Evolutionary conservation across 805 yeast genomes (phyloP).

Genomic region (Spathaspora girioi): DNA sequence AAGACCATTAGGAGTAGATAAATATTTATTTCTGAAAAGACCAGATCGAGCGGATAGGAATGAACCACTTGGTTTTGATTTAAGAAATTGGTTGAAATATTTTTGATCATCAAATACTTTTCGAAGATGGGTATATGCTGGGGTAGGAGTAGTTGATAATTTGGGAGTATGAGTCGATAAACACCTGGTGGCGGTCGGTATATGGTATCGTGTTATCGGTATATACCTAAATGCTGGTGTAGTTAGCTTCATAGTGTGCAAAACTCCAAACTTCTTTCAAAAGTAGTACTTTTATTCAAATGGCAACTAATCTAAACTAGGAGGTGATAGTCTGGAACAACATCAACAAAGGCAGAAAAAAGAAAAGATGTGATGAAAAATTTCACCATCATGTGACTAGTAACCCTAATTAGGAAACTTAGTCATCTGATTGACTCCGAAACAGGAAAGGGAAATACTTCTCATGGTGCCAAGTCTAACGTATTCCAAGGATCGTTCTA

Average conservation of each 20-base stretch:
- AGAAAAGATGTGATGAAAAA: neutral
- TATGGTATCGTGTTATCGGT: neutral
- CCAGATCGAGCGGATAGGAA: slow-evolving; percentile 40
- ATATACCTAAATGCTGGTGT: neutral
- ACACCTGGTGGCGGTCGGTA: neutral
- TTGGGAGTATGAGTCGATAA: neutral
- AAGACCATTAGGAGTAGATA: slow-evolving; percentile 70
- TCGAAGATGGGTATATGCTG: slow-evolving; percentile 21
- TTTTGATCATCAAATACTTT: slow-evolving; percentile 59
- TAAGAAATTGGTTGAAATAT: slow-evolving; percentile 53
- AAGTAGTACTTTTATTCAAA: too few relatives aligned
- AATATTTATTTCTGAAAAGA: slow-evolving; percentile 67
- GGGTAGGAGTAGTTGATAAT: neutral
- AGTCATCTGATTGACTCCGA: too few relatives aligned
- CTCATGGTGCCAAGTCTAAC: too few relatives aligned
- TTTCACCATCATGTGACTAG: neutral
- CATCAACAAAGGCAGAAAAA: neutral
- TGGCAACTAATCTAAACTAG: neutral
- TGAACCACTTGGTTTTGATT: slow-evolving; percentile 11
- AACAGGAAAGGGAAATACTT: too few relatives aligned
- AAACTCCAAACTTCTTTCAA: neutral
- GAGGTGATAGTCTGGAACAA: neutral
- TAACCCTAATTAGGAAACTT: neutral
- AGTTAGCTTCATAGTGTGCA: neutral
- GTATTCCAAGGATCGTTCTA: too few relatives aligned